phyloP scores from a whole-genome alignment of 2,329 filamentous ascomycete genomes.

The Ilyonectria sp. region DNA sequence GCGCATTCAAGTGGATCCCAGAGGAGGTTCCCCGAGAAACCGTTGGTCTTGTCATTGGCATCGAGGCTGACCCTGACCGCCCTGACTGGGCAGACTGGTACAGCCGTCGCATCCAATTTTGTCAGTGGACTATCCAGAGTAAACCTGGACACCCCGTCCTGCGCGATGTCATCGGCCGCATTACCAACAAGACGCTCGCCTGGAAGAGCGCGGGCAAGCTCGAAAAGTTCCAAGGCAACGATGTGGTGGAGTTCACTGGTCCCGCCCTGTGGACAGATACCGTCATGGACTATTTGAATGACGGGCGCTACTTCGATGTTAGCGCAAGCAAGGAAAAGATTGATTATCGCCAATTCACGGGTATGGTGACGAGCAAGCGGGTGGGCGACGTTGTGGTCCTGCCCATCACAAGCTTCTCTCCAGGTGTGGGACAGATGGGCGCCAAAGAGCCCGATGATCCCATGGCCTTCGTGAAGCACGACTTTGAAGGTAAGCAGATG shows the following conservation, averaged over 20 bases:
- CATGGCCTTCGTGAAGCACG: conserved; percentile 97
- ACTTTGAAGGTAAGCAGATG: conserved; percentile 84
- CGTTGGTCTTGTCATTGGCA: conserved; percentile 91
- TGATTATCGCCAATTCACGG: conserved; percentile 90
- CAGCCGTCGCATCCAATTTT: conserved; percentile 95
- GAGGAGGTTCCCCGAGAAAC: conserved; percentile 80
- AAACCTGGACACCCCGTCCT: conserved; percentile 96
- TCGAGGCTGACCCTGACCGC: conserved; percentile 95
- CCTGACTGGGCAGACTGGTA: conserved; percentile 97
- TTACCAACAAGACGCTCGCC: conserved; percentile 85
- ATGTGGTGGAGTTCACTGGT: conserved; percentile 93
- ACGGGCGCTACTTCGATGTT: conserved; percentile 90
- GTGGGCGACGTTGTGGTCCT: conserved; percentile 94
- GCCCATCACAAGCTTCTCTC: conserved; percentile 97
- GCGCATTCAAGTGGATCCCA: conserved; percentile 91
- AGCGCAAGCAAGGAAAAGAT: conserved; percentile 79
- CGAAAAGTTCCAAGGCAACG: conserved; percentile 72
- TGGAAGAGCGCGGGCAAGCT: conserved; percentile 80
- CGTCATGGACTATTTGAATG: conserved; percentile 95
- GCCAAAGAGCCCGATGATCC: conserved; percentile 90
- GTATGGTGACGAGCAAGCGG: conserved; percentile 85
- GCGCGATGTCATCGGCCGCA: conserved; percentile 86
- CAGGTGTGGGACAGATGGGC: conserved; percentile 93
- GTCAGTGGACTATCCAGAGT: conserved; percentile 98
- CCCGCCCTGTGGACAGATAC: conserved; percentile 95